Evolutionary conservation across 306 rosid genomes (phyloP), one percentile per base, ranked within the genome.

Genomic region (Luffa aegyptiaca): DNA sequence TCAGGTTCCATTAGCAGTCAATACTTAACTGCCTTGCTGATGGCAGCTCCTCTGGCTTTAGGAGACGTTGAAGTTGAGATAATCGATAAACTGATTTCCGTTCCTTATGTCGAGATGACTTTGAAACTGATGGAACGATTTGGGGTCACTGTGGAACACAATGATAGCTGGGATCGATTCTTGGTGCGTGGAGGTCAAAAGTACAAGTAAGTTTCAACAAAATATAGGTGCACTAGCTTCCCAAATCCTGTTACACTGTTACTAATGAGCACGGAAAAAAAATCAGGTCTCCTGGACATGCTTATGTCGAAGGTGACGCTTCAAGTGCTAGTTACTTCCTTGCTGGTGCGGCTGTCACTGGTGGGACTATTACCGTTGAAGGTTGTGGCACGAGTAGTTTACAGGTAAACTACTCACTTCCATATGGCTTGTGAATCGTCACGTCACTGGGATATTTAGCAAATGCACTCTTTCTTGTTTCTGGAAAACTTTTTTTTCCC

Each of bases 241-340:
- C 79, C 69, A 51, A 58, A 77, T 68, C 56, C 66, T 58, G 79
- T 75, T 61, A 62, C 20, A 46, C 36, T 55, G 53, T 59, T 68
- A 65, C 49, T 85, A 66, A 83, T 26, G 62, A 80, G 42, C 33
- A 80, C 10, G 76, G 76, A 70, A 12, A 82, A 21, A 83, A 48
- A 33, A 52, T 76, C 83, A 96, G 99, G 90, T 90, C 99, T 81
- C 96, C 98, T 46, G 97, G 98, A 78, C 89, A 86, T 72, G 96
- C 97, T 81, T 96, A 85, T 86, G 99, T 96, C 3, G 99, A 96
- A 88, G 99, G 99, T 11, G 99, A 96, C 82, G 99, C 99, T 82
- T 96, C 98, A 18, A 96, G 99, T 86, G 97, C 99, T 80, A 96
- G 99, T 85, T 96, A 96, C 93, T 96, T 96, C 86, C 94, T 96